A percentile compares a stretch with the other conserved stretches of the same genome.
phyloP scores from a whole-genome alignment of 2,329 filamentous ascomycete species.

The Parascedosporium putredinis region DNA sequence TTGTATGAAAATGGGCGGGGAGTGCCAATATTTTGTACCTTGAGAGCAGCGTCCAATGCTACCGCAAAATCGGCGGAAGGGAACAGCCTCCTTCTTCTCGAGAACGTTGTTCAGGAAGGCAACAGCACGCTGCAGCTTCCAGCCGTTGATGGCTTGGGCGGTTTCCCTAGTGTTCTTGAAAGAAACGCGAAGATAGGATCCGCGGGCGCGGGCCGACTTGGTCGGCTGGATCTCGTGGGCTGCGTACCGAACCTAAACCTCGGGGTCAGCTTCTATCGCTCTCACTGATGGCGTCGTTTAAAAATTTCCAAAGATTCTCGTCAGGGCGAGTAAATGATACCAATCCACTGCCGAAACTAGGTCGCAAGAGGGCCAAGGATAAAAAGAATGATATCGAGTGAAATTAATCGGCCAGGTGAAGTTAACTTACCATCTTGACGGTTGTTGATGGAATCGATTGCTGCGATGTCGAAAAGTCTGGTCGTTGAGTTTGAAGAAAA shows the following conservation, averaged over 20 bases:
- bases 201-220: slow-evolving; percentile 95
- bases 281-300: not conserved
- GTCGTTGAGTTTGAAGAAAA: slow-evolving; percentile 24
- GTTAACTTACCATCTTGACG: slow-evolving; percentile 45
- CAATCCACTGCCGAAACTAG: too few species aligned
- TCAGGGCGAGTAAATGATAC: too few species aligned
- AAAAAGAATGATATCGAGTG: too few species aligned
- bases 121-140: slow-evolving; percentile 91
- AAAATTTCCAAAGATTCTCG: not conserved
- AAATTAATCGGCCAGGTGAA: slow-evolving; percentile 2
- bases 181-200: slow-evolving; percentile 96
- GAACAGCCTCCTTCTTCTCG: slow-evolving; percentile 93
- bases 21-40: slow-evolving; percentile 57
- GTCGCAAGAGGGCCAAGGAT: not conserved
- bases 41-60: slow-evolving; percentile 92
- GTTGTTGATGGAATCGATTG: slow-evolving; percentile 43
- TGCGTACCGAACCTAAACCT: slow-evolving; percentile 81
- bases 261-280: slow-evolving; percentile 1
- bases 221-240: slow-evolving; percentile 74
- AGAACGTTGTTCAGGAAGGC: slow-evolving; percentile 97
- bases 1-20: not conserved
- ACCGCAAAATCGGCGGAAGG: slow-evolving; percentile 95
- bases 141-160: slow-evolving; percentile 98
- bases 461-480: slow-evolving; percentile 26
- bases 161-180: slow-evolving; percentile 99